phyloP scores from a whole-genome alignment of 257 asterid genomes.

The Nicotiana knightiana region DNA sequence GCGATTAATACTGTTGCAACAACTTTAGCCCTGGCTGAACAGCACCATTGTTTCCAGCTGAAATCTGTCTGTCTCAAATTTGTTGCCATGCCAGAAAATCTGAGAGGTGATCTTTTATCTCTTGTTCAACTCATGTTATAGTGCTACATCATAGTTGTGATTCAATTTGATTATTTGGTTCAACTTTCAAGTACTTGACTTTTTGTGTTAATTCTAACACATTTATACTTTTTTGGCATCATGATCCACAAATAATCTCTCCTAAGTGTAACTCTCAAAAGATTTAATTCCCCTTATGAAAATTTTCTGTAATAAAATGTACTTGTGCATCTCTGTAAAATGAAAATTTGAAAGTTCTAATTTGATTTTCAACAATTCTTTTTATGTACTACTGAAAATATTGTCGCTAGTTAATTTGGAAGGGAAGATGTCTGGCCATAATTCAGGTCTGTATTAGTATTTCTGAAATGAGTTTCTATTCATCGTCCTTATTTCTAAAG shows the following conservation, averaged over 20 bases:
- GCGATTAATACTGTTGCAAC: conserved; percentile 97
- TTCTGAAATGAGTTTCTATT: background rate
- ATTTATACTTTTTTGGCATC: background rate
- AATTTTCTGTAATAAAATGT: background rate
- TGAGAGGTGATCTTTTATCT: conserved; percentile 43
- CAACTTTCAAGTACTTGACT: background rate
- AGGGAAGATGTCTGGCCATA: background rate
- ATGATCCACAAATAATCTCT: background rate
- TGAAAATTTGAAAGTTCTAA: background rate
- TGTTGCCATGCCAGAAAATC: conserved; percentile 78
- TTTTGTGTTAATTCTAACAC: background rate
- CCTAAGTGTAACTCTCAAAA: background rate
- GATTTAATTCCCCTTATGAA: background rate
- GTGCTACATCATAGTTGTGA: background rate
- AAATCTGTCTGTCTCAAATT: conserved; percentile 82
- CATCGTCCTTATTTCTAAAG: background rate
- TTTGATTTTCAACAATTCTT: background rate
- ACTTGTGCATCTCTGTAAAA: background rate
- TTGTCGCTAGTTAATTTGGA: background rate
- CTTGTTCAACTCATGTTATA: background rate
- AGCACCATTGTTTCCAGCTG: conserved; percentile 89
- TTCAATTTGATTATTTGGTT: background rate
- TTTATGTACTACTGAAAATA: background rate
- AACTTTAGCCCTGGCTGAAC: conserved; percentile 93
- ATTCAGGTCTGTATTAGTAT: background rate